phyloP scores from a whole-genome alignment of 2,329 filamentous ascomycete genomes.

The Neodidymelliopsis sp. region DNA sequence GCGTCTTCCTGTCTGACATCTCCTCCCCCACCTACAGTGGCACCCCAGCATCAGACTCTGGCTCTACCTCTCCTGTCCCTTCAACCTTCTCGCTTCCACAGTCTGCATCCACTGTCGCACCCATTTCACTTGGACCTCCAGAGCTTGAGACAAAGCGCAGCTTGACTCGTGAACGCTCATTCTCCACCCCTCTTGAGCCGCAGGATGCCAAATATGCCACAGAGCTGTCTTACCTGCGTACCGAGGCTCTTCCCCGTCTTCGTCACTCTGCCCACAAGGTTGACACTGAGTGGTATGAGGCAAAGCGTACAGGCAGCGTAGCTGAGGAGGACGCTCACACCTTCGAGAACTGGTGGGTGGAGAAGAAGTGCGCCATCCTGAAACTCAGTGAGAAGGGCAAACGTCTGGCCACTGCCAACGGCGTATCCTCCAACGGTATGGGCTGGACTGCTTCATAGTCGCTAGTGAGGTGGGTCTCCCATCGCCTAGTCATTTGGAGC shows the following conservation, averaged over 20 bases:
- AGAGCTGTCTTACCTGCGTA: conserved; percentile 50
- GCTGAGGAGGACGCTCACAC: conserved; percentile 33
- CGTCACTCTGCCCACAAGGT: conserved; percentile 50
- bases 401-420: conserved; percentile 34
- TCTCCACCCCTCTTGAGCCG: conserved; percentile 46
- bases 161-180: conserved; percentile 40
- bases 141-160: conserved; percentile 23
- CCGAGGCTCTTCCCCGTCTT: conserved; percentile 53
- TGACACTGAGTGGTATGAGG: conserved; percentile 44
- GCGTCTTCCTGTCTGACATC: conserved; percentile 34
- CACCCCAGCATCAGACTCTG: conserved; percentile 36
- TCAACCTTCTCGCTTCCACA: conserved; percentile 31
- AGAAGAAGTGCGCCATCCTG: conserved; percentile 43
- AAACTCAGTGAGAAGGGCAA: conserved; percentile 43
- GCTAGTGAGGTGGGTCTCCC: conserved; percentile 38
- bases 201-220: conserved; percentile 43
- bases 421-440: conserved; percentile 39
- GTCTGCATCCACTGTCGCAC: conserved; percentile 35
- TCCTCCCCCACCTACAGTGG: conserved; percentile 34
- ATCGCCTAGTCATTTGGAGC: conserved; percentile 12
- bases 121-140: conserved; percentile 38
- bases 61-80: conserved; percentile 32
- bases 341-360: conserved; percentile 52
- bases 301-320: conserved; percentile 32
- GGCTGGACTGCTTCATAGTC: conserved; percentile 46